phyloP scores from a whole-genome alignment of 2,329 filamentous ascomycete species.

The Trichoderma asperellum region DNA sequence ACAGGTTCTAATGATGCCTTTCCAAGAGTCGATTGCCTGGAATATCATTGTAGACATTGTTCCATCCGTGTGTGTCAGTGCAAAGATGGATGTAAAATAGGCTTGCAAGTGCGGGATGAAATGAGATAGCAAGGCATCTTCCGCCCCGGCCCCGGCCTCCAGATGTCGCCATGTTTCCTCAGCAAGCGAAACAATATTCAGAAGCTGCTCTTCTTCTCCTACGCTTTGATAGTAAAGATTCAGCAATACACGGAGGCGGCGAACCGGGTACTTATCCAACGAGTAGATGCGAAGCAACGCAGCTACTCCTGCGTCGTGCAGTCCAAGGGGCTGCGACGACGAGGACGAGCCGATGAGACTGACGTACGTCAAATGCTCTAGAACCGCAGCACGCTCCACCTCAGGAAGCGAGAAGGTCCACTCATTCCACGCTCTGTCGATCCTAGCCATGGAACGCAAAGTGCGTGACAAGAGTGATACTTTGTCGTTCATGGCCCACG shows the following conservation, averaged over 20 bases:
- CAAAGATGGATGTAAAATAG: conserved; percentile 50
- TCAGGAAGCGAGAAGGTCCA: conserved; percentile 59
- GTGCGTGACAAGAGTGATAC: conserved; percentile 60
- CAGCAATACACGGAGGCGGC: conserved; percentile 56
- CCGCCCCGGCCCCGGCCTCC: conserved; percentile 44
- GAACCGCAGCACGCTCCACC: conserved; percentile 57
- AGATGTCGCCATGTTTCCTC: conserved; percentile 45
- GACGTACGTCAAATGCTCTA: conserved; percentile 64
- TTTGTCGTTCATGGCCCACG: conserved; percentile 58
- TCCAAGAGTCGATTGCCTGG: conserved; percentile 51
- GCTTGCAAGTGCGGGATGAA: conserved; percentile 56
- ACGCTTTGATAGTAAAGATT: conserved; percentile 54
- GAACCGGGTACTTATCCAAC: conserved; percentile 54
- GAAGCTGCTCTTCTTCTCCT: conserved; percentile 48
- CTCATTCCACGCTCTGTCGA: conserved; percentile 60
- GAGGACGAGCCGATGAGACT: conserved; percentile 46
- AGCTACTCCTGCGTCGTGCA: conserved; percentile 52
- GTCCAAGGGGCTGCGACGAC: conserved; percentile 43
- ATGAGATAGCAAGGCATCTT: conserved; percentile 50
- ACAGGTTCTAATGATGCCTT: conserved; percentile 45
- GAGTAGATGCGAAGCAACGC: conserved; percentile 56
- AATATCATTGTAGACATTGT: conserved; percentile 40
- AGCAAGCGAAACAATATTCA: conserved; percentile 46
- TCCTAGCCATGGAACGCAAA: conserved; percentile 62
- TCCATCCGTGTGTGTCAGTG: conserved; percentile 46